phyloP scores from a whole-genome alignment of 139 green algal genomes.

The Marvania coccoides region DNA sequence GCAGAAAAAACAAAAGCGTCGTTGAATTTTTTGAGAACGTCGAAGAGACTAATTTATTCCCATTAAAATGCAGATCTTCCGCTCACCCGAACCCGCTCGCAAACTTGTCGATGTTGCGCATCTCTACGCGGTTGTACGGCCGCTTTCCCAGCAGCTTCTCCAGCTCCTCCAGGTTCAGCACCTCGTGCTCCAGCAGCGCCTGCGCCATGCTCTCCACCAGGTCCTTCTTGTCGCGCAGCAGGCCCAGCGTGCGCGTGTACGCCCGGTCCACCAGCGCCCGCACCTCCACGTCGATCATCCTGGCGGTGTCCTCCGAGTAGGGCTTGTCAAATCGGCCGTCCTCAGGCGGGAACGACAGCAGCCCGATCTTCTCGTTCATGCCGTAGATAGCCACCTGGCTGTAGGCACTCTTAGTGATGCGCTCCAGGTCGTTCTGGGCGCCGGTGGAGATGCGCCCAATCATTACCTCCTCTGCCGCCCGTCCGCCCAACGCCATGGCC shows the following conservation, averaged over 20 bases:
- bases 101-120: conserved; percentile 97
- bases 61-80: no score
- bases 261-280: conserved; percentile 67
- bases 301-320: conserved; percentile 89
- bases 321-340: conserved; percentile 88
- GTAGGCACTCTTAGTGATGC: conserved; percentile 96
- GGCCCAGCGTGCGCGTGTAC: conserved; percentile 77
- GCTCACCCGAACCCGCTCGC: conserved; percentile 30
- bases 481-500: conserved; percentile 91
- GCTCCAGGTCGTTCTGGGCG: conserved; percentile 98
- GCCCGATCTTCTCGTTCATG: conserved; percentile 74
- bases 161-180: conserved; percentile 83
- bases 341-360: conserved; percentile 89
- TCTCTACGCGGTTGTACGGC: conserved; percentile 73
- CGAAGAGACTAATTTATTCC: no score
- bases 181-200: conserved; percentile 55
- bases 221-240: conserved; percentile 77
- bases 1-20: no score
- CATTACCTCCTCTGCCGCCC: conserved; percentile 89
- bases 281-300: conserved; percentile 94
- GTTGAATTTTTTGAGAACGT: no score
- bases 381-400: conserved; percentile 86
- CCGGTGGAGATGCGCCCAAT: conserved; percentile 94
- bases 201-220: conserved; percentile 79
- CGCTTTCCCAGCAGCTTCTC: conserved; percentile 82